Conservation (phyloP, 352 stramenopile genomes). For the Heterotrichella gracilis region DNA sequence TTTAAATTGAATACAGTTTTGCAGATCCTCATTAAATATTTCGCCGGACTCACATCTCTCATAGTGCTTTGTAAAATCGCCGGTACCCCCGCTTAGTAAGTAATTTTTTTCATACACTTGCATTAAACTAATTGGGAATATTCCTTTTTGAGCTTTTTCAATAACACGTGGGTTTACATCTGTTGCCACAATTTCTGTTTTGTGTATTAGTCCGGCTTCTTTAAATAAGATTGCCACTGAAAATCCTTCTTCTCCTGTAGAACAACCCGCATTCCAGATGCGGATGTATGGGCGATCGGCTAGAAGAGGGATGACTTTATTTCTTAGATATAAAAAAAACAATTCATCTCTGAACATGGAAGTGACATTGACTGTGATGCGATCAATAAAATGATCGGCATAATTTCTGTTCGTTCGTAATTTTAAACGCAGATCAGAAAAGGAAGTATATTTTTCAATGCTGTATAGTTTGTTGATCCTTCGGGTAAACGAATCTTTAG, state of each 20-base stretch:
- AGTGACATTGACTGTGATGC: background rate
- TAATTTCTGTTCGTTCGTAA: background rate
- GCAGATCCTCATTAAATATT: background rate
- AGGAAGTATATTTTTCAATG: background rate
- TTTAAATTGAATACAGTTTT: background rate
- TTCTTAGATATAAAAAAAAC: background rate
- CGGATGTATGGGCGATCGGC: background rate
- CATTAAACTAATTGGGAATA: background rate
- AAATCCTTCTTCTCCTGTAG: background rate
- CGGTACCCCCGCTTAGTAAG: background rate
- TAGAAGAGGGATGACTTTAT: background rate
- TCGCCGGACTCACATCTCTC: background rate
- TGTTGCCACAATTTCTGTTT: background rate
- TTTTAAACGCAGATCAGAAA: background rate
- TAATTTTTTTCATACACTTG: background rate
- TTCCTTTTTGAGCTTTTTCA: background rate
- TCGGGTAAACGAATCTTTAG: background rate
- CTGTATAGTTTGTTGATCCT: background rate
- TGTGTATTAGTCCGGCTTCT: background rate
- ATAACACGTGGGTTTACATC: background rate
- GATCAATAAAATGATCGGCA: background rate
- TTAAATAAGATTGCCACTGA: background rate
- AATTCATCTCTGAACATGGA: background rate
- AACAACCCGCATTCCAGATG: background rate
- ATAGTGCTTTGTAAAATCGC: background rate